Evolutionary conservation across 169 alveolate genomes (phyloP).

Genomic region (Theileria luwenshuni): DNA sequence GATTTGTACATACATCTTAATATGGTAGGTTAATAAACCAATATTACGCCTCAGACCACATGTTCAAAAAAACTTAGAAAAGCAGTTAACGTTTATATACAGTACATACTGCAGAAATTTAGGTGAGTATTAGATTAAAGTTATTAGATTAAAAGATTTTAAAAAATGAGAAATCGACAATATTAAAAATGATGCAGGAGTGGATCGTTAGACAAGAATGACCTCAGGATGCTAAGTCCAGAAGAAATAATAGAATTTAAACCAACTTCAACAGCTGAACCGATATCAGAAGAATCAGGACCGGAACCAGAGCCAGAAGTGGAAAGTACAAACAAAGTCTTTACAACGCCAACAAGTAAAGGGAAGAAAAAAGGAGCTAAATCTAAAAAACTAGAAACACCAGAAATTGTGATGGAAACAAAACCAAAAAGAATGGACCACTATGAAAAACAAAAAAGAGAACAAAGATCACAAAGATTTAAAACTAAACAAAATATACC

Average conservation of each 20-base stretch:
- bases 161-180: no score
- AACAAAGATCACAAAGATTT: conserved; percentile 33
- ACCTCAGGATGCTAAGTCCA: conserved; percentile 35
- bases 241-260: conserved; percentile 19
- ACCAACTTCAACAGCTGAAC: neutral
- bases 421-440: neutral
- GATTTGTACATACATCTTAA: conserved; percentile 41
- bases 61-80: conserved; percentile 36
- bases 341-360: neutral
- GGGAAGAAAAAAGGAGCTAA: neutral
- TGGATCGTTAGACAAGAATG: conserved; percentile 25
- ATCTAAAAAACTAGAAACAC: neutral
- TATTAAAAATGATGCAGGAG: conserved; percentile 25
- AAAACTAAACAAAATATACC: neutral
- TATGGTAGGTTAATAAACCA: conserved; percentile 30
- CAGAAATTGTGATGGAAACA: neutral
- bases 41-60: conserved; percentile 20
- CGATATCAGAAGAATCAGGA: neutral
- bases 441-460: conserved; percentile 27
- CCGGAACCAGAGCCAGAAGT: neutral
- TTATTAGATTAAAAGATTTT: no score
- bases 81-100: conserved; percentile 43
- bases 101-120: conserved; percentile 27
- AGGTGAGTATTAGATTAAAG: no score
- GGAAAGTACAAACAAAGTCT: neutral